phyloP scores from a whole-genome alignment of 75 land plant species.

The Selaginella moellendorffii region DNA sequence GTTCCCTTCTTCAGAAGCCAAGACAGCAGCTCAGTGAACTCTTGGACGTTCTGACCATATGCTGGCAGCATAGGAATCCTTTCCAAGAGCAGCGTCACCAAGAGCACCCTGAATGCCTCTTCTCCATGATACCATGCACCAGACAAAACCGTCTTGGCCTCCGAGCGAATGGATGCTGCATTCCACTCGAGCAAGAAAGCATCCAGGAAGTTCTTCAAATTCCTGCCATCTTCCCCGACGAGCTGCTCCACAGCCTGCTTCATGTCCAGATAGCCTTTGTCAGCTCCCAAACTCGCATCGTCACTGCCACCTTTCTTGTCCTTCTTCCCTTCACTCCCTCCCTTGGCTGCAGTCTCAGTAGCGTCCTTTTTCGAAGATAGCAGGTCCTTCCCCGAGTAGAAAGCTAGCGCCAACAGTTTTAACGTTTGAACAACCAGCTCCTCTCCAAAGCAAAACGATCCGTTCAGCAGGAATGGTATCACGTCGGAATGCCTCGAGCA shows the following conservation, averaged over 20 bases:
- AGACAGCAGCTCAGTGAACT: constrained; percentile 71
- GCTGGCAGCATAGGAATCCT: constrained; percentile 60
- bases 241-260: constrained; percentile 64
- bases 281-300: constrained; percentile 31
- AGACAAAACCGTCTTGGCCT: constrained; percentile 72
- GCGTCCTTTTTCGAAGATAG: constrained; percentile 14
- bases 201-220: constrained; percentile 55
- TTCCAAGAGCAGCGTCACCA: constrained; percentile 47
- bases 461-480: constrained; percentile 54
- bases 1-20: constrained; percentile 59
- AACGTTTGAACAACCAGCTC: constrained; percentile 82
- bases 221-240: constrained; percentile 37
- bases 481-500: constrained; percentile 72
- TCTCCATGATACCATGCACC: constrained; percentile 92
- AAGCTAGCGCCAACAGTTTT: constrained; percentile 64
- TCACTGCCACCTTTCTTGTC: constrained; percentile 78
- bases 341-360: too few relatives aligned
- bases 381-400: constrained; percentile 66
- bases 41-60: constrained; percentile 89
- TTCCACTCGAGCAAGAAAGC: constrained; percentile 88
- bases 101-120: constrained; percentile 39
- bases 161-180: constrained; percentile 64
- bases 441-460: constrained; percentile 67
- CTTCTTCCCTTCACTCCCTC: constrained; percentile 31
- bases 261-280: constrained; percentile 76